A percentile compares a stretch with the other conserved stretches of the same genome.
Conservation (phyloP, 2,329 filamentous ascomycete species). For the Fusarium tuaranense region DNA sequence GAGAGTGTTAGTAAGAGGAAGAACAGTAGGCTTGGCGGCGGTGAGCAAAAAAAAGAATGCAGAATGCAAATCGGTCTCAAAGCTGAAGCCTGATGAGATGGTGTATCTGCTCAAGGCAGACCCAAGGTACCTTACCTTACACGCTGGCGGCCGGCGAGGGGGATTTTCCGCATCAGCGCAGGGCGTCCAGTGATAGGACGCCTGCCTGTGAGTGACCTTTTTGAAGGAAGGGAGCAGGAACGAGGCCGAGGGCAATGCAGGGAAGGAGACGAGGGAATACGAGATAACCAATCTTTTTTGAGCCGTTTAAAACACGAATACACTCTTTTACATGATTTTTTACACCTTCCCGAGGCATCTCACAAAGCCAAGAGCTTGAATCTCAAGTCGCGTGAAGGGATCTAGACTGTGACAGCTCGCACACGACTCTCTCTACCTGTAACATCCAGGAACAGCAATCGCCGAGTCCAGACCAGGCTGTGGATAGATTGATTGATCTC, state of each 20-base stretch:
- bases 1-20: neutral
- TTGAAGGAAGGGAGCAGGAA: slow-evolving; percentile 8
- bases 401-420: slow-evolving; percentile 1
- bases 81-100: neutral
- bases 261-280: neutral
- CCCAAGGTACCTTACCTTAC: neutral
- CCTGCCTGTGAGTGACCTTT: slow-evolving; percentile 3
- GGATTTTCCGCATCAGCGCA: slow-evolving; percentile 20
- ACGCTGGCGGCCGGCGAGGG: slow-evolving; percentile 15
- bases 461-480: slow-evolving; percentile 1
- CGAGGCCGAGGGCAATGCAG: neutral
- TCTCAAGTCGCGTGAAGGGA: slow-evolving; percentile 9
- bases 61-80: neutral
- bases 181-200: slow-evolving; percentile 6
- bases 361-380: neutral
- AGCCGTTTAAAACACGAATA: neutral
- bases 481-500: neutral
- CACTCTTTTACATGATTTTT: neutral
- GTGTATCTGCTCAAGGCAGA: neutral
- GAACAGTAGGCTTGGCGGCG: neutral
- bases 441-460: slow-evolving; percentile 2
- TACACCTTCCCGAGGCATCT: neutral
- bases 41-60: neutral
- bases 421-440: slow-evolving; percentile 9
- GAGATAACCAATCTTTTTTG: neutral